Base-by-base conservation (phyloP, 2,329 filamentous ascomycete genomes). In the Teratosphaeria gauchensis region DNA sequence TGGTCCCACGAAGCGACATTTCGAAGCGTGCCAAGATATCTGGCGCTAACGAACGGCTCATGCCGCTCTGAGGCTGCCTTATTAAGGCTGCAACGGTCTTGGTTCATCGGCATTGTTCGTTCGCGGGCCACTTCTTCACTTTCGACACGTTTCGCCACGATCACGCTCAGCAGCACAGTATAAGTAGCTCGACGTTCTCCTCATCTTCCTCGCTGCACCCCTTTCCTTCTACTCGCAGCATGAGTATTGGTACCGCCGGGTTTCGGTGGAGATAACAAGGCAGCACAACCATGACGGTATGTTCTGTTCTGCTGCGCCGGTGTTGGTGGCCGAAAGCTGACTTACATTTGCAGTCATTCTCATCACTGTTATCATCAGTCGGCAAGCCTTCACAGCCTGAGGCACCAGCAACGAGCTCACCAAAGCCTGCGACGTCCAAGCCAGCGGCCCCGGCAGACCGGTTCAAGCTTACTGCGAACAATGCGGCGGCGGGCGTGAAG, bases 401-500 rank as follows among this genome's bases (percentile, higher is more conserved):
- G 52, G 59, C 63, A 53, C 64, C 56, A 28, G 52, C 61, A 59
- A 51, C 64, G 35, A 66, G 57, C 21, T 12, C 58, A 4, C 54
- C 24, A 19, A 21, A 35, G 54, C 61, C 53, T 51, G 59, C 53
- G 48, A 56, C 46, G 51, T 61, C 32, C 54, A 64, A 54, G 59
- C 57, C 58, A 56, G 57, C 53, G 28, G 51, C 55, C 53, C 56
- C 62, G 54, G 53, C 59, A 53, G 59, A 62, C 56, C 56, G 58
- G 54, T 60, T 63, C 56, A 64, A 62, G 51, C 62, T 63, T n/a
- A 60, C 59, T 11, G 52, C 67, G 4, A 66, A 58, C 56, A 66
- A 69, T 62, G 62, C 66, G 1, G 64, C 64, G 28, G 65, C 69
- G 53, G 67, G 68, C 31, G 60, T 69, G 51, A 71, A 73, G 64